These are phyloP conservation scores for Trichoderma sp. DNA, from an alignment of 2,329 filamentous ascomycete genomes.

Conservation along the genomic window DNA sequence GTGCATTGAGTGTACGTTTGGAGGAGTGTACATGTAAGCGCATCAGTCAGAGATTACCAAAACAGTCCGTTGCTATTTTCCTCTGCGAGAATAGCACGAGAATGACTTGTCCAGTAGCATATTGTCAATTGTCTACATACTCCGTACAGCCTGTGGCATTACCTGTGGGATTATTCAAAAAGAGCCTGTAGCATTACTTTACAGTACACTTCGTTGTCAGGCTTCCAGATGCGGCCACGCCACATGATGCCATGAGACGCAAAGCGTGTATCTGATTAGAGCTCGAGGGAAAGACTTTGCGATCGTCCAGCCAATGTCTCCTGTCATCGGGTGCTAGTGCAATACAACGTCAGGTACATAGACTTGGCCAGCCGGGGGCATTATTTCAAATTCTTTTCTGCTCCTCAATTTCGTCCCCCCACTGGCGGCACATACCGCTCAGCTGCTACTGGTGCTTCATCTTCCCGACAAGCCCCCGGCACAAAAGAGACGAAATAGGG, in stretches of 20 bases:
- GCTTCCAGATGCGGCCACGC: background rate
- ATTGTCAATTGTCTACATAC: background rate
- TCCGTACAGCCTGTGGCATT: background rate
- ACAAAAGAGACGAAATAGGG: background rate
- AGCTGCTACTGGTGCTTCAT: background rate
- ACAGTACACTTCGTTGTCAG: background rate
- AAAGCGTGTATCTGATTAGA: slow-evolving; percentile 1
- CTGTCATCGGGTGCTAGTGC: background rate
- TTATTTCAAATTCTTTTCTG: slow-evolving; percentile 2
- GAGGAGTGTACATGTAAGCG: background rate
- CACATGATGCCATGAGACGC: background rate
- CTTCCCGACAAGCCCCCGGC: background rate
- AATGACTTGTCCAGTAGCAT: background rate
- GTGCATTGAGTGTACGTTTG: background rate
- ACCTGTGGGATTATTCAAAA: background rate
- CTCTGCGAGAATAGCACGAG: background rate
- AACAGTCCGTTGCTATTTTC: background rate
- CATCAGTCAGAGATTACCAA: background rate
- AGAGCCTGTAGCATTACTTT: background rate
- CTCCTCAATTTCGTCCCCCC: background rate
- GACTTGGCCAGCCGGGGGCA: background rate
- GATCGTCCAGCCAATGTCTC: background rate
- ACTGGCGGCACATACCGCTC: background rate
- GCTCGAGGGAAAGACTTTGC: slow-evolving; percentile 12
- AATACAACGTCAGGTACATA: background rate